These are phyloP conservation scores for Aureobasidium sp. DNA, from an alignment of 2,329 filamentous ascomycete genomes.

Conservation along the genomic window DNA sequence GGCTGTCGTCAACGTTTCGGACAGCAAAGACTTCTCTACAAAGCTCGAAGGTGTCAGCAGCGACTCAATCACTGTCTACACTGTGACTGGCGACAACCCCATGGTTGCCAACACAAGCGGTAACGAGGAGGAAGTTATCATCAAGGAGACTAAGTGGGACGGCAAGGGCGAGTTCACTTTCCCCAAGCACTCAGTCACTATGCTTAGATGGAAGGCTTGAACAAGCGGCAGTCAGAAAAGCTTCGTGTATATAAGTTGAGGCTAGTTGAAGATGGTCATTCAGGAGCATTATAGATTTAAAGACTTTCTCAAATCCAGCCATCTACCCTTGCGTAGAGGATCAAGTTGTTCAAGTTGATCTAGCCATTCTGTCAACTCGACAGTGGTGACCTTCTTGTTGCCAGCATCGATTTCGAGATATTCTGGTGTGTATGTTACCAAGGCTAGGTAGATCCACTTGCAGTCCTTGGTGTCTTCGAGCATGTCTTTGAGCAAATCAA, in stretches of 20 bases:
- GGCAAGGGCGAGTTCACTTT: constrained; percentile 56
- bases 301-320: constrained; percentile 58
- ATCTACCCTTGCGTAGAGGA: constrained; percentile 64
- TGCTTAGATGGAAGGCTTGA: constrained; percentile 16
- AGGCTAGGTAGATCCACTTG: constrained; percentile 84
- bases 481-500: constrained; percentile 65
- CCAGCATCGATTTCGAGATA: constrained; percentile 41
- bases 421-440: constrained; percentile 67
- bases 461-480: constrained; percentile 58
- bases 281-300: constrained; percentile 34
- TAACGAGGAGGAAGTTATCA: constrained; percentile 53
- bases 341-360: constrained; percentile 60
- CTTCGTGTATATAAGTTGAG: neutral
- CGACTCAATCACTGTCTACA: constrained; percentile 51
- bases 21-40: constrained; percentile 51
- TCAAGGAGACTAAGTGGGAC: constrained; percentile 56
- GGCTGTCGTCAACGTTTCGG: constrained; percentile 64
- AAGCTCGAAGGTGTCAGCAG: constrained; percentile 48
- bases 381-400: constrained; percentile 32
- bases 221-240: neutral
- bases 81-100: constrained; percentile 50
- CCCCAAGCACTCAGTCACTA: constrained; percentile 36
- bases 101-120: constrained; percentile 54
- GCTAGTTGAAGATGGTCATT: constrained; percentile 23
- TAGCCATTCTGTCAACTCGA: constrained; percentile 47